A percentile compares a stretch with the other conserved stretches of the same genome.
phyloP scores from a whole-genome alignment of 306 rosid species.

The Cucurbita argyrosperma region DNA sequence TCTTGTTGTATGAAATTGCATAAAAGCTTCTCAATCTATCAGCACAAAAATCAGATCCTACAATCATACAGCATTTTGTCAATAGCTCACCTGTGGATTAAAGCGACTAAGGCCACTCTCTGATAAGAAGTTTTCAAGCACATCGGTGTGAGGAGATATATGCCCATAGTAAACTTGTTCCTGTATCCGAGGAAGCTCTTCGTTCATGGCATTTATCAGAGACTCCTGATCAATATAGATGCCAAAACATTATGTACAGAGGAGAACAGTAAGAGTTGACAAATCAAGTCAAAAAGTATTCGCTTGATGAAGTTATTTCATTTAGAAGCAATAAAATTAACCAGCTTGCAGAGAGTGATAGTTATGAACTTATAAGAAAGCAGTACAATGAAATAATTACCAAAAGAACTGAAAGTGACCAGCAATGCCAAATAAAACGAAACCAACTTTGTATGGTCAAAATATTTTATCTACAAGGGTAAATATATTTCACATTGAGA shows the following conservation, averaged over 20 bases:
- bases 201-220: slow-evolving; percentile 68
- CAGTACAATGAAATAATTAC: neutral
- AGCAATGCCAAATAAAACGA: neutral
- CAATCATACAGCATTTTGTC: neutral
- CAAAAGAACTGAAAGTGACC: neutral
- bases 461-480: neutral
- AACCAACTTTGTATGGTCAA: neutral
- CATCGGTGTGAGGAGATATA: slow-evolving; percentile 68
- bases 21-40: neutral
- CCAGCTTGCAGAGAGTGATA: neutral
- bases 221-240: slow-evolving; percentile 54
- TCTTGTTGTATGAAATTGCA: neutral
- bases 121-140: slow-evolving; percentile 59
- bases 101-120: slow-evolving; percentile 85
- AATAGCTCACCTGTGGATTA: slow-evolving; percentile 65
- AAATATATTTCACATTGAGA: neutral
- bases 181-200: slow-evolving; percentile 85
- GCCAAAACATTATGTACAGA: slow-evolving; percentile 4
- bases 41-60: neutral
- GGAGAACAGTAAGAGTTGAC: slow-evolving; percentile 1
- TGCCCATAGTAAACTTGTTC: slow-evolving; percentile 95
- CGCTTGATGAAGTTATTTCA: neutral
- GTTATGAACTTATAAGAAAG: neutral
- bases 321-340: neutral
- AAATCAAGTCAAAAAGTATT: neutral